Percentiles rank a stretch among this genome's conserved stretches.
These are phyloP conservation scores for Pyracantha coccinea DNA, from an alignment of 331 rosid genomes.

Conservation along the genomic window DNA sequence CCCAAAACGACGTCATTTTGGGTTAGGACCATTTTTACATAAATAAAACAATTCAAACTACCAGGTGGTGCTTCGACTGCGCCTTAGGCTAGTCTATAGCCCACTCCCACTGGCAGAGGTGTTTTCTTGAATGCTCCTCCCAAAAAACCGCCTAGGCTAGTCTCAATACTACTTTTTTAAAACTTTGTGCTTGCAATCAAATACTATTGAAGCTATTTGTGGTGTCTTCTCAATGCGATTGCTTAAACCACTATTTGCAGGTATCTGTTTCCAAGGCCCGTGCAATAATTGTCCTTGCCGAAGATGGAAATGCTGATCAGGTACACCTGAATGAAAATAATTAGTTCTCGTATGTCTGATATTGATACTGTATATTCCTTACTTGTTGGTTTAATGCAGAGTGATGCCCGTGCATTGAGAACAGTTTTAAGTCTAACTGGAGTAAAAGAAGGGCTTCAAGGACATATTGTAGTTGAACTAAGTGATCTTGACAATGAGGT, in stretches of 20 bases:
- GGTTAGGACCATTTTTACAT: too few relatives aligned
- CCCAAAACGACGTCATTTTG: too few relatives aligned
- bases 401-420: constrained; percentile 93
- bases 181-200: not conserved
- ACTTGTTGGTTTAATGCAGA: constrained; percentile 42
- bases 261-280: constrained; percentile 95
- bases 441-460: constrained; percentile 80
- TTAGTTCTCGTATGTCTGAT: constrained; percentile 11
- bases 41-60: too few relatives aligned
- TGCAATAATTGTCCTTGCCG: constrained; percentile 84
- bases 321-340: constrained; percentile 29
- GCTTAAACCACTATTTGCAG: constrained; percentile 29
- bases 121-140: too few relatives aligned
- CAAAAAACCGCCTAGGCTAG: too few relatives aligned
- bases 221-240: constrained; percentile 4
- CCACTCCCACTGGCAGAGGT: too few relatives aligned
- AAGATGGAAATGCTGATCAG: constrained; percentile 97
- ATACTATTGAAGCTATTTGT: not conserved
- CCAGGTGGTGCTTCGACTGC: too few relatives aligned
- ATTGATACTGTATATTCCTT: not conserved
- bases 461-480: constrained; percentile 86
- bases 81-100: too few relatives aligned
- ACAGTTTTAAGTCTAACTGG: constrained; percentile 86
- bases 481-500: constrained; percentile 89
- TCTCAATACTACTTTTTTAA: too few relatives aligned